Evolutionary conservation across 129 eudicot species (phyloP).

Genomic region (Daucus carota): DH1_v3.0 NC_030382.2:28807501-28808000

Average conservation of each 20-base stretch:
- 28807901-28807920: neutral
- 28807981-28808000: fast-evolving
- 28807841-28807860: neutral
- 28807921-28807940: neutral
- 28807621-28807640: too few species aligned
- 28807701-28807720: neutral
- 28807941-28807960: neutral
- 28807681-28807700: too few species aligned
- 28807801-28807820: neutral
- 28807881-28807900: neutral
- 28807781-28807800: neutral
- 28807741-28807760: neutral
- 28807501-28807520: too few species aligned
- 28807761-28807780: neutral
- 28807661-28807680: too few species aligned
- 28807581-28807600: too few species aligned
- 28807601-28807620: too few species aligned
- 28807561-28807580: too few species aligned
- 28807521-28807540: too few species aligned
- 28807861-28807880: neutral
- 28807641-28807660: too few species aligned
- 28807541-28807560: too few species aligned
- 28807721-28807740: neutral
- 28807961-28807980: neutral
- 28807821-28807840: neutral